Conservation (phyloP, 306 rosid species). For the Glycine tomentella region DNA sequence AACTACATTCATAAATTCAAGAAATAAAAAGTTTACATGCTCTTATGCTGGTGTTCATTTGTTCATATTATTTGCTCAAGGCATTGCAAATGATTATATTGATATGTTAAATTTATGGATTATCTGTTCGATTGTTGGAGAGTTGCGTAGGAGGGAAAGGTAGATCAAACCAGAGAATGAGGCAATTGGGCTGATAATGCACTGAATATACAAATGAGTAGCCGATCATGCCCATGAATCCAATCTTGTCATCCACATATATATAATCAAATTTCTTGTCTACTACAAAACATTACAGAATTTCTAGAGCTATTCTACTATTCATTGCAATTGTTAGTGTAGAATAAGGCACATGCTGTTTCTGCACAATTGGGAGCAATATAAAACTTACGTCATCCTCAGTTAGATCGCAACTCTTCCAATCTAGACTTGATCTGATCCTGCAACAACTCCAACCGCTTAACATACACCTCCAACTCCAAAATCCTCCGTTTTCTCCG, state of each 20-base stretch:
- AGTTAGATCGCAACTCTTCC: slow-evolving; percentile 68
- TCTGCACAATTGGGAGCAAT: neutral
- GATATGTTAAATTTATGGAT: neutral
- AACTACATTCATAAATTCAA: neutral
- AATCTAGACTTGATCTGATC: slow-evolving; percentile 70
- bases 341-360: neutral
- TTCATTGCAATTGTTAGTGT: neutral
- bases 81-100: slow-evolving; percentile 9
- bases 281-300: slow-evolving; percentile 13
- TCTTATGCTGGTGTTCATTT: neutral
- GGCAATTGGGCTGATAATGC: neutral
- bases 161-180: neutral
- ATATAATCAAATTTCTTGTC: neutral
- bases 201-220: slow-evolving; percentile 27
- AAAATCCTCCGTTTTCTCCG: slow-evolving; percentile 72
- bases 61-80: slow-evolving; percentile 3
- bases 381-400: slow-evolving; percentile 43
- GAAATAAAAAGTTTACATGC: neutral
- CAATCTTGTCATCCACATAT: neutral
- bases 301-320: slow-evolving; percentile 32
- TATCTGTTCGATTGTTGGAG: slow-evolving; percentile 16
- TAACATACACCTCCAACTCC: slow-evolving; percentile 81
- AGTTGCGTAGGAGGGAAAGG: slow-evolving; percentile 20
- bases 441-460: slow-evolving; percentile 81
- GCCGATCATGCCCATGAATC: slow-evolving; percentile 10